Evolutionary conservation across 1,284 basidiomycete genomes (phyloP), one percentile per base, ranked within the genome.

Genomic region (Ganoderma lingzhi): DNA sequence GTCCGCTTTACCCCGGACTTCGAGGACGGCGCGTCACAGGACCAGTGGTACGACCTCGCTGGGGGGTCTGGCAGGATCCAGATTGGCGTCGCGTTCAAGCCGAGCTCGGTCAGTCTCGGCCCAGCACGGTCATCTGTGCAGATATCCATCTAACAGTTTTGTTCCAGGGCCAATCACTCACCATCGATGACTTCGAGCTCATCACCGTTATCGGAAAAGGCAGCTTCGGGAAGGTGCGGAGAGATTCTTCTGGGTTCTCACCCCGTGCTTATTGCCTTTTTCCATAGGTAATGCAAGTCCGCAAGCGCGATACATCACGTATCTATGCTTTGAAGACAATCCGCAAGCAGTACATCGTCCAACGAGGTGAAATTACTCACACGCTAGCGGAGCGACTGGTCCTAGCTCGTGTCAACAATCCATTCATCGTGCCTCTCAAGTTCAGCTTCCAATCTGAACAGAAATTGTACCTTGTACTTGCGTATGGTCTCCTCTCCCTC

Each of bases 261-360:
- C 39, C 19, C 39, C 41, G 3, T 32, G 28, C 66, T 70, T 23
- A 66, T 51, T 19, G 6, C 17, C 30, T 42, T 53, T 53, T 9
- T 39, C 41, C 42, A n/a, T 75, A 94, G 93, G 96, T 97, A 73
- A 96, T 98, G 93, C 96, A 98, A 91, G 96, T 98, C 68, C 90
- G 96, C 67, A 99, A 99, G 81, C 92, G 96, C 65, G 97, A 99
- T 81, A 99, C 98, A 0, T 90, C 91, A 44, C 95, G 97, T 69
- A 98, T 99, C 78, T 99, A 99, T 77, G 97, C 97, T 0, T 84
- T 99, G 70, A 99, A 99, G 84, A 99, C 97, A 0, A 97, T 99
- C 77, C 90, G 97, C 73, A 99, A 99, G 81, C 94, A 95, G 44
- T 92, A 93, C 74, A 99, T 99, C 74, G 97, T 98, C 37, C 95